phyloP scores from a whole-genome alignment of 2,329 filamentous ascomycete genomes.

The Celoporthe dispersa region DNA sequence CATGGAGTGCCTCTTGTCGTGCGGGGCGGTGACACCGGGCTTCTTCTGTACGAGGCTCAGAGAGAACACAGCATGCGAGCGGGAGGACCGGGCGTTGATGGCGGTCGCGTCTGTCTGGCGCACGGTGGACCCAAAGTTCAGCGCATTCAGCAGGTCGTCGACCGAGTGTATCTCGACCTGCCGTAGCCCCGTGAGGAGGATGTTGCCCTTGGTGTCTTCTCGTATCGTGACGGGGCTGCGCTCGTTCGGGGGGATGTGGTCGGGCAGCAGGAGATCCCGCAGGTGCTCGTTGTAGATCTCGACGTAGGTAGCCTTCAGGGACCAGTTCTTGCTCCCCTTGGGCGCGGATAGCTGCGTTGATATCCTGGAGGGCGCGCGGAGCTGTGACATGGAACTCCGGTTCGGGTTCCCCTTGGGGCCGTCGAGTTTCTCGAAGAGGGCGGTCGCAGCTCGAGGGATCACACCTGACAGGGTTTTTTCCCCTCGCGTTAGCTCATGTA shows the following conservation, averaged over 20 bases:
- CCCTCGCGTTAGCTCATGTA: constrained; percentile 28
- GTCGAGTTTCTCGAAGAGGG: constrained; percentile 87
- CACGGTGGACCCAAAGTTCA: constrained; percentile 92
- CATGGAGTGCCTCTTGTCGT: constrained; percentile 86
- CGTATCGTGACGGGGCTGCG: constrained; percentile 85
- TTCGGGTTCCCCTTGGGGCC: constrained; percentile 51
- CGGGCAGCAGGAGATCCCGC: constrained; percentile 84
- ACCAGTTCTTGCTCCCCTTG: constrained; percentile 78
- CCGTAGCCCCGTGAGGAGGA: constrained; percentile 86
- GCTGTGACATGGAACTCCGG: constrained; percentile 73
- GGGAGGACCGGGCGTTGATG: constrained; percentile 96
- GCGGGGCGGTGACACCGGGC: constrained; percentile 54
- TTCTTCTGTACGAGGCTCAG: constrained; percentile 90
- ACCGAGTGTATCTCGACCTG: constrained; percentile 89
- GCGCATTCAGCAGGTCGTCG: constrained; percentile 84
- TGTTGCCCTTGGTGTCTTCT: constrained; percentile 93
- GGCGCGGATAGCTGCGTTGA: constrained; percentile 57
- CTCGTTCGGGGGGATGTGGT: constrained; percentile 70
- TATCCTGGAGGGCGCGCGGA: constrained; percentile 80
- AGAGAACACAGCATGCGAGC: constrained; percentile 96
- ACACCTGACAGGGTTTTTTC: constrained; percentile 66
- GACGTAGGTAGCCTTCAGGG: constrained; percentile 90
- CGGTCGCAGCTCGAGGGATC: constrained; percentile 86
- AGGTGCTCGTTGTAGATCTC: constrained; percentile 98
- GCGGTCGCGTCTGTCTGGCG: constrained; percentile 96